These are phyloP conservation scores for Pseudogymnoascus sp. DNA, from an alignment of 2,329 filamentous ascomycete species.

Conservation along the genomic window DNA sequence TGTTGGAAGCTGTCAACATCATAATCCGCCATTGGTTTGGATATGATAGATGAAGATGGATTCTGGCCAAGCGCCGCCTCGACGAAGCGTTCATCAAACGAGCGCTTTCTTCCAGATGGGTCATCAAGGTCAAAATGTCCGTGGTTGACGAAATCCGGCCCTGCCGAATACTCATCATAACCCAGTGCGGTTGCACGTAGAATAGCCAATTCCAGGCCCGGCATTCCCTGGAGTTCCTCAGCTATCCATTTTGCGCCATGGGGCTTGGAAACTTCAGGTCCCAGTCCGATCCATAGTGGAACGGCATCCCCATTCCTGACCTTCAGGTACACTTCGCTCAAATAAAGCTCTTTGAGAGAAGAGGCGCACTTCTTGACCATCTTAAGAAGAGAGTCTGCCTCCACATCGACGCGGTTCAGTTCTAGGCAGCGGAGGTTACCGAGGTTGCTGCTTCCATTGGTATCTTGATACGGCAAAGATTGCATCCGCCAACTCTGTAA, in stretches of 20 bases:
- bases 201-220: slow-evolving; percentile 22
- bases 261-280: slow-evolving; percentile 12
- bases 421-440: slow-evolving; percentile 24
- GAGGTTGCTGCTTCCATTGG: slow-evolving; percentile 12
- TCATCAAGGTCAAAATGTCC: slow-evolving; percentile 25
- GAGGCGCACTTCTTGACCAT: slow-evolving; percentile 22
- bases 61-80: slow-evolving; percentile 22
- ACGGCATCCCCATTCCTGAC: slow-evolving; percentile 18
- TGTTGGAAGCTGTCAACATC: slow-evolving; percentile 26
- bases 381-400: slow-evolving; percentile 19
- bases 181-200: slow-evolving; percentile 27
- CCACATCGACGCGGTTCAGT: slow-evolving; percentile 27
- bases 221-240: slow-evolving; percentile 21
- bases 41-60: not conserved
- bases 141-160: slow-evolving; percentile 6
- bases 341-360: slow-evolving; percentile 27
- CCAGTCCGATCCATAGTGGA: slow-evolving; percentile 26
- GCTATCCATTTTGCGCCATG: slow-evolving; percentile 23
- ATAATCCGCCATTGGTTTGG: slow-evolving; percentile 14
- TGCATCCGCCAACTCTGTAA: slow-evolving; percentile 24
- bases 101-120: slow-evolving; percentile 17
- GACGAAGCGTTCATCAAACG: slow-evolving; percentile 29
- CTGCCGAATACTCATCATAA: slow-evolving; percentile 27
- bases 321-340: slow-evolving; percentile 28
- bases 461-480: slow-evolving; percentile 22